Base-by-base conservation (phyloP, 129 eudicot species). In the Helianthus tuberosus region DNA sequence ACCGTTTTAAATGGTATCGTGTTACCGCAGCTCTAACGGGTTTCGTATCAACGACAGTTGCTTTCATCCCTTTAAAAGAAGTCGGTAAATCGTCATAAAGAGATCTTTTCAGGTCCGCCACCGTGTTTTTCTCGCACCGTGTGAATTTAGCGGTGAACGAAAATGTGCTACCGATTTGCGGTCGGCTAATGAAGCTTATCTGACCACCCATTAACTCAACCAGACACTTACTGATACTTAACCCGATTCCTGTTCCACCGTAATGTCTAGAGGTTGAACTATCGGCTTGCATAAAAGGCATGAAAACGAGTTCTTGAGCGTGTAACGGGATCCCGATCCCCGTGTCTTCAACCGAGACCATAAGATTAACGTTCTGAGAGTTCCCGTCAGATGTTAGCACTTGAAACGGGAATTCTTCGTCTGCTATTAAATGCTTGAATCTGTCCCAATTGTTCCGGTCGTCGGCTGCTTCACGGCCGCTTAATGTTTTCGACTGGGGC, bases 171-270 rank as follows among this genome's bases (percentile, higher is more conserved):
- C 97, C 97, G 7, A 91, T 66, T 51, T 88, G 88, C 1, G 87
- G 96, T 47, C 84, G 88, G 75, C 96, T 88, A 43, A 75, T 55
- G 81, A 91, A 91, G 77, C 64, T 78, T 51, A 91, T 91, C 43
- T 79, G 81, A 71, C 97, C 97, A 13, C 92, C 92, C 97, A 91
- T 91, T 27, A 88, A 73, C 83, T 88, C 92, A 36, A 91, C 97
- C 20, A 91, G 78, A 80, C 96, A 86, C 73, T 91, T 91, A 8
- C 92, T 84, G n/a, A 91, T 88, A 79, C 97, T 91, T 65, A 91
- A 72, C 10, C 97, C 97, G 14, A 91, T 91, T 20, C 97, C 97
- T 1, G 97, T 91, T 39, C 97, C 97, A 27, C 97, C 96, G 47
- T 88, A 86, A 66, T 84, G 84, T 81, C 97, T 81, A 6, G 97